Conservation (phyloP, 2,329 filamentous ascomycete genomes). For the Aspergillus ochraceoroseus region DNA sequence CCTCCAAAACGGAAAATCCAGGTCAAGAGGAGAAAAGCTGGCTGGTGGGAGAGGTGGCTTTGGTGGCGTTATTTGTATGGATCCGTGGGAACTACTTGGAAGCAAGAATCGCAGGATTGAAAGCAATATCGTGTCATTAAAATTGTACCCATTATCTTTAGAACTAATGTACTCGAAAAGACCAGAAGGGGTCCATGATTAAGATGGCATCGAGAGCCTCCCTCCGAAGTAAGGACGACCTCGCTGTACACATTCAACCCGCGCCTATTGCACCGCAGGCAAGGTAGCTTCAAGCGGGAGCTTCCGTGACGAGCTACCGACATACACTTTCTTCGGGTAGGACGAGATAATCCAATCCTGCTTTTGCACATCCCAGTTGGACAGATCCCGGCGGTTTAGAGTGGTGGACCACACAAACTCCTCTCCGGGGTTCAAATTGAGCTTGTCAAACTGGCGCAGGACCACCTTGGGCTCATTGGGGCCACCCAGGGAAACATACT, state of each 20-base stretch:
- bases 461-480: slow-evolving; percentile 61
- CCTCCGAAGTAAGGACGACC: background rate
- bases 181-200: no score
- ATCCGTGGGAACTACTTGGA: slow-evolving; percentile 36
- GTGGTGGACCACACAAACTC: slow-evolving; percentile 61
- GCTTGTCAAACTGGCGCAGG: slow-evolving; percentile 75
- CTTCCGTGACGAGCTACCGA: slow-evolving; percentile 56
- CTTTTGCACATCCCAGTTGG: slow-evolving; percentile 72
- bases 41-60: background rate
- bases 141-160: no score
- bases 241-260: background rate
- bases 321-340: slow-evolving; percentile 56
- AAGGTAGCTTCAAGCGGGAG: slow-evolving; percentile 46
- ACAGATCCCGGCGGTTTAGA: slow-evolving; percentile 73
- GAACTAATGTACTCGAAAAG: no score
- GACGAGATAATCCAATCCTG: slow-evolving; percentile 75
- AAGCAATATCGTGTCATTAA: no score
- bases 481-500: slow-evolving; percentile 74
- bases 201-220: no score
- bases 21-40: background rate
- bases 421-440: slow-evolving; percentile 66
- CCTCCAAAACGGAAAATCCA: no score
- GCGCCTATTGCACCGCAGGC: slow-evolving; percentile 24
- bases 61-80: no score
- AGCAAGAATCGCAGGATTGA: no score